These are phyloP conservation scores for Cladorrhinum samala DNA, from an alignment of 495 filamentous ascomycete species.

Conservation along the genomic window DNA sequence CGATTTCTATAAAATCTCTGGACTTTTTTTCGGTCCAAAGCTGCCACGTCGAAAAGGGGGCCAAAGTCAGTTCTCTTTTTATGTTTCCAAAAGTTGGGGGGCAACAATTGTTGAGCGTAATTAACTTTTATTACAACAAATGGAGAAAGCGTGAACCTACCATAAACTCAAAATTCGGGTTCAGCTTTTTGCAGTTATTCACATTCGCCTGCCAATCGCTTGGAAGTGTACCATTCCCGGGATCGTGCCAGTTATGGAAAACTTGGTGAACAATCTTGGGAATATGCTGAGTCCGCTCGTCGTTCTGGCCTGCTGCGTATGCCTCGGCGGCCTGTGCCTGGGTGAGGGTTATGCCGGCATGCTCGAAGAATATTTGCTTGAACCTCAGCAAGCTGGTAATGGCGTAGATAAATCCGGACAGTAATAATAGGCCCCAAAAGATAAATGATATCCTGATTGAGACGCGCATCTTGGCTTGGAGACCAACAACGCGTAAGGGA, in stretches of 20 bases:
- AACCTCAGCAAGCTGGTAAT: conserved; percentile 19
- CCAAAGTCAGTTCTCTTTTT: too few relatives aligned
- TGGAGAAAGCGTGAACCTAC: conserved; percentile 45
- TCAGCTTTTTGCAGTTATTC: conserved; percentile 67
- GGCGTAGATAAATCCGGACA: conserved; percentile 7
- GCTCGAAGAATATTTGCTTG: conserved; percentile 22
- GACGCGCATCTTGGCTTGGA: conserved; percentile 11
- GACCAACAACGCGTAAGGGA: not conserved
- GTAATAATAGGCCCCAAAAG: conserved; percentile 6
- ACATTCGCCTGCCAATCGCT: conserved; percentile 67
- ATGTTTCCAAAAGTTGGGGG: too few relatives aligned
- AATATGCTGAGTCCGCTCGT: conserved; percentile 11
- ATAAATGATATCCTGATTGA: conserved; percentile 11
- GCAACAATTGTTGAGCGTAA: too few relatives aligned
- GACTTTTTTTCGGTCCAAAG: conserved; percentile 82
- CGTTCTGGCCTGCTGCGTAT: conserved; percentile 3
- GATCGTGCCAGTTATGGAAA: conserved; percentile 55
- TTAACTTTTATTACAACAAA: too few relatives aligned
- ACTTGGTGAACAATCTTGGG: conserved; percentile 92
- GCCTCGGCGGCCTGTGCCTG: conserved; percentile 15
- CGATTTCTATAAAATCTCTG: conserved; percentile 63
- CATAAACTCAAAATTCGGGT: conserved; percentile 76
- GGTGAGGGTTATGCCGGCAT: conserved; percentile 21
- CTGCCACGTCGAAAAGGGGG: conserved; percentile 42
- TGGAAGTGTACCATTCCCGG: conserved; percentile 55